Evolutionary conservation across 2,329 filamentous ascomycete genomes (phyloP), one percentile per base, ranked within the genome.

Genomic region (Ophiostoma ulmi): DNA sequence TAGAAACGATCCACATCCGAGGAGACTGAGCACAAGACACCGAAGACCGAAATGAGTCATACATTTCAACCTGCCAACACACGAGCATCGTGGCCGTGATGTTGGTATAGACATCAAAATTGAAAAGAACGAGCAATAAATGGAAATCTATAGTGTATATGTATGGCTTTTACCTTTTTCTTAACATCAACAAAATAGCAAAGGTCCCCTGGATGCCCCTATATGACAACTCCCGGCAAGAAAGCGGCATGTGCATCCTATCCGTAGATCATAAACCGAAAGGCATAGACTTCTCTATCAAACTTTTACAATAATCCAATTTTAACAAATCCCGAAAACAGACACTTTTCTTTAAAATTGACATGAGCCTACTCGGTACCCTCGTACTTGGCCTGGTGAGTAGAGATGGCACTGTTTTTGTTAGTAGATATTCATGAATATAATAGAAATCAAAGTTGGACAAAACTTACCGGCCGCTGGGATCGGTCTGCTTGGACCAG

Each of bases 401-500:
- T 91, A 70, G 88, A 78, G 78, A 95, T 94, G 73, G 92, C 91
- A 81, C 91, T 92, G 76, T 71, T 65, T 7, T 7, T 52, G 26
- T 72, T 35, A 69, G 52, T 41, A 36, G 1, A 6, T 26, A 6
- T 11, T 22, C n/a, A 38, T 3, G 26, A 31, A 64, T 6, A 66
- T 31, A 31, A n/a, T 20, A 35, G 7, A 35, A 67, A 55, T 10
- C 36, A 66, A 61, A 10, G 69, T 0, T 31, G 31, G 11, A 39
- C 13, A 48, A 10, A 20, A 80, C 82, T 81, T 80, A 93, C 91
- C 93, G 88, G 84, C 95, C 96, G 81, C 92, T 97, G 73, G 95
- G 95, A 80, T 99, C 95, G 36, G 89, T 92, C 87, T 97, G 93
- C 80, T 97, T 91, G 71, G 92, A 97, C 95, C 95, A 99, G 52